A percentile compares a stretch with the other conserved stretches of the same genome.
These are phyloP conservation scores for Carex littledalei DNA, from an alignment of 176 grass and related monocot genomes.

Conservation along the genomic window DNA sequence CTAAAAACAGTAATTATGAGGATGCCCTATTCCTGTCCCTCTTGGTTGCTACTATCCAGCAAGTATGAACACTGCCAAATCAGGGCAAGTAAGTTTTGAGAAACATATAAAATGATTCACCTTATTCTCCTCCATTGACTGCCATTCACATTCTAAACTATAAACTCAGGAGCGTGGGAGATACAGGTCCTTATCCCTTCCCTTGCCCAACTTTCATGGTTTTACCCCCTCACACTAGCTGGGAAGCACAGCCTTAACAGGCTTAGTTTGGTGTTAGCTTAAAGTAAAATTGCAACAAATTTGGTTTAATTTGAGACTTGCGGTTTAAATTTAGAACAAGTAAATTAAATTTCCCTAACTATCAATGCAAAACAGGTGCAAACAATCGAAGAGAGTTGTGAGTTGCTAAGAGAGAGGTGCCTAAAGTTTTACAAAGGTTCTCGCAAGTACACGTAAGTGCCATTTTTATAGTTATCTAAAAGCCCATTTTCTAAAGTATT, in stretches of 20 bases:
- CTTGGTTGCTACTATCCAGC: background rate
- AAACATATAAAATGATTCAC: background rate
- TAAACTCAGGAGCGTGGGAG: slow-evolving; percentile 1
- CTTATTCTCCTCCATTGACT: background rate
- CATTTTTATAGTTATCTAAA: background rate
- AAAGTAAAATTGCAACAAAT: background rate
- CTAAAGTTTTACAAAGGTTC: slow-evolving; percentile 98
- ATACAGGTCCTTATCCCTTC: background rate
- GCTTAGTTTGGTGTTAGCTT: background rate
- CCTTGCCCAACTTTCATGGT: background rate
- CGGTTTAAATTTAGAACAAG: background rate
- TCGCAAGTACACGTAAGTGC: slow-evolving; percentile 97
- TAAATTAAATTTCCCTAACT: background rate
- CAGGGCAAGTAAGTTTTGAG: background rate
- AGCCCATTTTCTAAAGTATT: background rate
- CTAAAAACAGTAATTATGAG: background rate
- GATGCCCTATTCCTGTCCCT: background rate
- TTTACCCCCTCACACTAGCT: background rate
- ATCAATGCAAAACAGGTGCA: slow-evolving; percentile 64
- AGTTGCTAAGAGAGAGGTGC: slow-evolving; percentile 83
- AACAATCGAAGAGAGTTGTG: slow-evolving; percentile 82
- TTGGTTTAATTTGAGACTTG: background rate
- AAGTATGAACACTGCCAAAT: background rate
- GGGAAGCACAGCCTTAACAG: background rate
- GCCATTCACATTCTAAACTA: background rate